Evolutionary conservation across 2,329 filamentous ascomycete genomes (phyloP), one percentile per base, ranked within the genome.

Genomic region (Dactylellina parvicollis): DNA sequence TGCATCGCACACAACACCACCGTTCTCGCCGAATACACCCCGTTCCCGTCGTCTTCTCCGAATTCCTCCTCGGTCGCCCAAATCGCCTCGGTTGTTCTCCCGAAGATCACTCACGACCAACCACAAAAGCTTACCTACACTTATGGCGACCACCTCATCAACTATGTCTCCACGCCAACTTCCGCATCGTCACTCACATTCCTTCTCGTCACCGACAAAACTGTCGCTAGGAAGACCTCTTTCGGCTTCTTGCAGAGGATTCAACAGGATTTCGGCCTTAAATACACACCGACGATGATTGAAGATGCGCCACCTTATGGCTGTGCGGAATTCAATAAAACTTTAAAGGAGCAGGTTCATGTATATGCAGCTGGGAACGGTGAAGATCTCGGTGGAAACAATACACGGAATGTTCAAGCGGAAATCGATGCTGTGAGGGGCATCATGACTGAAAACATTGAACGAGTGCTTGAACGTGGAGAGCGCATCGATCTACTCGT

Each of bases 371-470:
- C 76, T 16, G 77, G 77, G 5, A 75, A 76, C 2, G 77, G 77
- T 86, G 90, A 79, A 86, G 87, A 22, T 88, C 90, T 44, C 86
- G 90, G 81, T 85, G 90, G 78, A 92, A 98, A 83, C 92, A 93
- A 74, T 60, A 88, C 98, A 73, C 85, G 86, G 60, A 93, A 90
- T 74, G 94, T 92, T 36, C 90, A 92, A 81, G 85, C 88, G 65
- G 95, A 98, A 82, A 97, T 99, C 78, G 93, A 97, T 76, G 93
- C 92, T 78, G 92, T 96, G 56, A 84, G 90, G 64, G 91, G 92
- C 75, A 96, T 96, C 80, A 96, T 96, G 93, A 96, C 92, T 65
- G 89, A 92, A 83, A 96, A 96, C 80, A 96, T 97, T 76, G 93
- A 96, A 84, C 87, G 90, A 57, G 85, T 96, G 75, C 83, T 96